Evolutionary conservation across 257 asterid genomes (phyloP).

Genomic region (Przewalskia tangutica): DNA sequence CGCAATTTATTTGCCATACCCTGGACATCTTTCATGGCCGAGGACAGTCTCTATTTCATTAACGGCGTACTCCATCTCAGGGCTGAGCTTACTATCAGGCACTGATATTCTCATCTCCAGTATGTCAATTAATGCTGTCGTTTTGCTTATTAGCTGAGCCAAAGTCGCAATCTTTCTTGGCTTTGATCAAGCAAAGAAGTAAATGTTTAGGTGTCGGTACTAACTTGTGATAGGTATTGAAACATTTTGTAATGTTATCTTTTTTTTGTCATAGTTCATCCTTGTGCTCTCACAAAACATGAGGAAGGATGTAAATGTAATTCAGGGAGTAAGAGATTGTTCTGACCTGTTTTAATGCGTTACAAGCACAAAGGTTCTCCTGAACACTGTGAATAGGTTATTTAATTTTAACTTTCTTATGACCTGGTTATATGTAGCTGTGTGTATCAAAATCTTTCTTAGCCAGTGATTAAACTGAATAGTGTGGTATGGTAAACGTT

Average conservation of each 20-base stretch:
- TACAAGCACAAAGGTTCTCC: not conserved
- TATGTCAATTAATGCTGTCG: not conserved
- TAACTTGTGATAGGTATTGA: not conserved
- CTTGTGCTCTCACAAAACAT: not conserved
- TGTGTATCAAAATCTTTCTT: not conserved
- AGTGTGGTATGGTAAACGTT: not conserved
- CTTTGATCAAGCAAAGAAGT: not conserved
- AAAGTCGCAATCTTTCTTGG: not conserved
- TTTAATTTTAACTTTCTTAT: not conserved
- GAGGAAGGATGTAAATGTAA: slow-evolving; percentile 4
- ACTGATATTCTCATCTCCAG: not conserved
- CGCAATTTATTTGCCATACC: slow-evolving; percentile 19
- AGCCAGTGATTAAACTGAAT: not conserved
- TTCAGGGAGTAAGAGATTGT: not conserved
- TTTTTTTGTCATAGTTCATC: not conserved
- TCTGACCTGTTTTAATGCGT: not conserved
- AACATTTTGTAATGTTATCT: not conserved
- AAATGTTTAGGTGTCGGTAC: not conserved
- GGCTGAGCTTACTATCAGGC: slow-evolving; percentile 23
- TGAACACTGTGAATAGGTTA: not conserved
- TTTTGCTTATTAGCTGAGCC: slow-evolving; percentile 1
- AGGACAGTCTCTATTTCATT: slow-evolving; percentile 23
- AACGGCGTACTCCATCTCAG: slow-evolving; percentile 20
- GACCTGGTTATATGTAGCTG: not conserved
- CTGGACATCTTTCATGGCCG: slow-evolving; percentile 22